These are phyloP conservation scores for Zostera marina DNA, from an alignment of 116 monocot genomes.

Conservation along the genomic window DNA sequence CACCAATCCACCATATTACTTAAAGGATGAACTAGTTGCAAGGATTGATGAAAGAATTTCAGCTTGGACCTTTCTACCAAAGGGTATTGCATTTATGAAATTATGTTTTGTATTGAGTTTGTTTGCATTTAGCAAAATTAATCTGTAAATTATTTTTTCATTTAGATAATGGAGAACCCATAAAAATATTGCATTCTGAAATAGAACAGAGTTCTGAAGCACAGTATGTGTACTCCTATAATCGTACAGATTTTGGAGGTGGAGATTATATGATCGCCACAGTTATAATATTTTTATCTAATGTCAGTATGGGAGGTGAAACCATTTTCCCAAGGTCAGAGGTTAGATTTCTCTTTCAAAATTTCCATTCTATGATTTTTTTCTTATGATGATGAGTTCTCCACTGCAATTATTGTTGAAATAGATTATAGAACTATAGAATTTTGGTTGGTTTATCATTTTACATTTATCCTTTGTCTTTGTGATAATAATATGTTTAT, in stretches of 20 bases:
- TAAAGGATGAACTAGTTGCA: constrained; percentile 52
- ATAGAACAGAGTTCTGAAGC: constrained; percentile 81
- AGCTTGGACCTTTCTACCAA: constrained; percentile 85
- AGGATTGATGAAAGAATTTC: constrained; percentile 77
- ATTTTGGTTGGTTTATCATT: background rate
- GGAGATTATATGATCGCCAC: constrained; percentile 86
- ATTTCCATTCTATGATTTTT: background rate
- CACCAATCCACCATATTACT: too few relatives aligned
- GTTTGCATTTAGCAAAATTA: too few relatives aligned
- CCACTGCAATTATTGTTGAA: background rate
- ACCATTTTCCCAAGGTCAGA: constrained; percentile 78
- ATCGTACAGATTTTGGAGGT: constrained; percentile 49
- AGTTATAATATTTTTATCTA: constrained; percentile 67
- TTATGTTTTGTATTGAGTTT: too few relatives aligned
- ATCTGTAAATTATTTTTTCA: background rate
- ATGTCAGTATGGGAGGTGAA: constrained; percentile 78
- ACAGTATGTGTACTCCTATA: constrained; percentile 71
- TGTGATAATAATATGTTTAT: constrained; percentile 22
- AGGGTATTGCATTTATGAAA: constrained; percentile 21
- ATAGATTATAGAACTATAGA: background rate
- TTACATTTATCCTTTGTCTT: constrained; percentile 13
- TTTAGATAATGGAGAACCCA: constrained; percentile 85
- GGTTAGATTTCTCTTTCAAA: constrained; percentile 14
- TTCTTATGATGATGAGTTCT: background rate
- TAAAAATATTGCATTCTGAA: constrained; percentile 69